Base-by-base conservation (phyloP, 1,284 basidiomycete genomes). In the Cutaneotrichosporon mucoides region DNA sequence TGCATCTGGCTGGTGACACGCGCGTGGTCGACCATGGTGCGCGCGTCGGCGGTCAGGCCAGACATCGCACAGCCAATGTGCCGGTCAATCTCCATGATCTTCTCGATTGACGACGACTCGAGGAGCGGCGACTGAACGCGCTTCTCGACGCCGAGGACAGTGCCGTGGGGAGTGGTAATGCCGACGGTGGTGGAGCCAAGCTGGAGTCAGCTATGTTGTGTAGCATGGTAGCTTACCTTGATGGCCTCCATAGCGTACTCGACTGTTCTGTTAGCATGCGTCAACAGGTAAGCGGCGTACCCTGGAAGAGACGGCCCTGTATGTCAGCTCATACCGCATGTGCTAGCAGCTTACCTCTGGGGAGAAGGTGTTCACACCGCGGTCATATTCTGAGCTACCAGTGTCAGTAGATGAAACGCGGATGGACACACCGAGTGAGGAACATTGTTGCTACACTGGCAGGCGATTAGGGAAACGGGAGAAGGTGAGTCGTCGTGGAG, bases 1-100 rank as follows among this genome's bases (percentile, higher is more conserved):
- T 99, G 96, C 81, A 95, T 97, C 80, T 98, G 91, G 33, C 78
- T 88, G 79, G 95, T 98, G 58, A 98, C 92, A 61, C 95, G 86
- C n/a, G 95, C 96, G 77, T 99, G 96, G 83, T 99, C 96, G 78
- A 99, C 92, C 91, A 99, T 99, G 48, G 96, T 99, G 67, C 96
- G 85, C 53, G 96, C 96, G 79, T 99, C 96, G 55, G 96, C 96
- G 38, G 92, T 96, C 65, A 99, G 84, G 54, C 95, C 95, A 57
- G 91, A 94, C 93, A 99, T 98, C 57, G 96, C 96, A 69, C 94
- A 97, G 15, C 93, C 96, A 57, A 99, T 85, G 80, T 99, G 96
- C 13, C 80, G 73, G 80, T 99, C 96, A 71, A 99, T 97, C 82
- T 99, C 95, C 94, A 99, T 98, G 76, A 99, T 99, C 83, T 99